A percentile compares a stretch with the other conserved stretches of the same genome.
Evolutionary conservation across 345 rosid genomes (phyloP).

Genomic region (Camelina neglecta): DNA sequence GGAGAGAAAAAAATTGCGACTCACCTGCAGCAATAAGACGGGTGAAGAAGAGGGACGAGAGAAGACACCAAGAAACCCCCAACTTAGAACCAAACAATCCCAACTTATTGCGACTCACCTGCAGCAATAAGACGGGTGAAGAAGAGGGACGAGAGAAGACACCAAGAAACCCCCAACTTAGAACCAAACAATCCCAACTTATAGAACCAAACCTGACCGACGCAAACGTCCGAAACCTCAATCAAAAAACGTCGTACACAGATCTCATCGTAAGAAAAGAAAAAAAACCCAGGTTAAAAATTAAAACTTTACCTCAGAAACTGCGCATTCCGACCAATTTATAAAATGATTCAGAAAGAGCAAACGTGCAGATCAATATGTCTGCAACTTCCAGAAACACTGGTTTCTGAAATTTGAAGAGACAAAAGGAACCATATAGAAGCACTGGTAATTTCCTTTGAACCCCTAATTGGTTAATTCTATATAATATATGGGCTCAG

Average conservation of each 20-base stretch:
- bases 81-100: not conserved
- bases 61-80: not conserved
- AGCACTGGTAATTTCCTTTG: no score
- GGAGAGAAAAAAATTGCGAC: not conserved
- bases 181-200: constrained; percentile 8
- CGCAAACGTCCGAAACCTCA: not conserved
- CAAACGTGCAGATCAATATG: not conserved
- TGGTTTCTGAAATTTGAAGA: not conserved
- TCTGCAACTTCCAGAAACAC: not conserved
- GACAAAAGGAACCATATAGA: not conserved
- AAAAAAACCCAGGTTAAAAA: not conserved
- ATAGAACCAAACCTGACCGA: constrained; percentile 8
- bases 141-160: not conserved
- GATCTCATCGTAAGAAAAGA: not conserved
- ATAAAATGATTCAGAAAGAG: not conserved
- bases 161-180: not conserved
- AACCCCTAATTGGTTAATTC: not conserved
- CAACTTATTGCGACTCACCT: no score
- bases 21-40: not conserved
- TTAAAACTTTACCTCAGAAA: constrained; percentile 7
- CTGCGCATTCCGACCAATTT: constrained; percentile 4
- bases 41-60: not conserved
- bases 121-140: not conserved
- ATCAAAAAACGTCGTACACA: not conserved
- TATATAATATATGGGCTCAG: not conserved